These are phyloP conservation scores for Larix kaempferi DNA, from an alignment of 75 land plant species.

Conservation along the genomic window DNA sequence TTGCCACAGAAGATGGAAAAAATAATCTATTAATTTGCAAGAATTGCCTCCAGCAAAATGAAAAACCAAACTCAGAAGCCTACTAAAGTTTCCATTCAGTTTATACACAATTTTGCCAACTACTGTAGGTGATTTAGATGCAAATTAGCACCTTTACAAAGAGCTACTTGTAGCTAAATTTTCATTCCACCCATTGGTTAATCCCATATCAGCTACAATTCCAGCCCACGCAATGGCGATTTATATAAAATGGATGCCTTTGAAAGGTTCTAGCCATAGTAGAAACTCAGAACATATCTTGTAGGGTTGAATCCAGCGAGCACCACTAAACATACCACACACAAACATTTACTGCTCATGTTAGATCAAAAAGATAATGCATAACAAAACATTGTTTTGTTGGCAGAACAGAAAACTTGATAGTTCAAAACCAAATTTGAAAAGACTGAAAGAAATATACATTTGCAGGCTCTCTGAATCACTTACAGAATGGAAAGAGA, in stretches of 20 bases:
- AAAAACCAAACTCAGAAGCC: slow-evolving; percentile 3
- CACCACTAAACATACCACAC: slow-evolving; percentile 47
- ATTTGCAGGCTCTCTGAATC: not conserved
- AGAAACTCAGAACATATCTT: slow-evolving; percentile 77
- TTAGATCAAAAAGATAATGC: not conserved
- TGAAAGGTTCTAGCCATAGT: slow-evolving; percentile 51
- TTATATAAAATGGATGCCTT: not conserved
- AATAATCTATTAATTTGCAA: slow-evolving; percentile 1
- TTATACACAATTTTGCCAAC: not conserved
- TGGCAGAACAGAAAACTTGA: not conserved
- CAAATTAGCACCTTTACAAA: not conserved
- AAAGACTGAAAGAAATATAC: not conserved
- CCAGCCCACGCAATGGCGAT: not conserved
- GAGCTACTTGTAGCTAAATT: not conserved
- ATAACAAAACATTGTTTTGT: not conserved
- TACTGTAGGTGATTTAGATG: not conserved
- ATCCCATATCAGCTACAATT: not conserved
- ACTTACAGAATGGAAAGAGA: slow-evolving; percentile 88
- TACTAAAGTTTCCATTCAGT: not conserved
- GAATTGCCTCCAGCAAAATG: not conserved
- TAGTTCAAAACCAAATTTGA: not conserved
- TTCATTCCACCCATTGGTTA: not conserved
- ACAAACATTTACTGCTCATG: not conserved
- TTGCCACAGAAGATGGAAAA: not conserved
- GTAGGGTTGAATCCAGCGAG: slow-evolving; percentile 88